Base-by-base conservation (phyloP, 2,329 filamentous ascomycete species). In the Aspergillaceae sp. region DNA sequence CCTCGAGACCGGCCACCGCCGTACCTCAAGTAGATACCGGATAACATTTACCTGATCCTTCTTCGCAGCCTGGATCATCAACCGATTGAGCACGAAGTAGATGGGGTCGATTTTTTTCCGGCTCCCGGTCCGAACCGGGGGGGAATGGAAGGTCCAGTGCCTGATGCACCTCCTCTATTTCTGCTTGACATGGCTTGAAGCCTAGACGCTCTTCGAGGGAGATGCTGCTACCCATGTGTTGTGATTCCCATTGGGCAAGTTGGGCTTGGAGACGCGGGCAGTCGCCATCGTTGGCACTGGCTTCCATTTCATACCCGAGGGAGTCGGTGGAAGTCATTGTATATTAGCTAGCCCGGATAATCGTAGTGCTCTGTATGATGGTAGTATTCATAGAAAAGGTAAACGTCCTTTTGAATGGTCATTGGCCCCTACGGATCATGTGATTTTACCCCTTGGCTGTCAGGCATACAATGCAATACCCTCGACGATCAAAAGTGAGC, bases 1-100 rank as follows among this genome's bases (percentile, higher is more conserved):
- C 32, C 32, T 34, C 32, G 32, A 34, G 32, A 34, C 32, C n/a
- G 32, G 8, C 32, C 32, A 34, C 32, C 32, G 6, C 32, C 5
- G 6, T 34, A 9, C n/a, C 19, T 44, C 42, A 37, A 44, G 32
- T 10, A 44, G 26, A 38, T 36, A 44, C 19, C 9, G 27, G 5
- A 30, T 27, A 26, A 44, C 34, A 26, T 29, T 35, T 9, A 38
- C 34, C 33, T 44, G 42, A 11, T 38, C 29, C 8, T 28, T 35
- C n/a, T 35, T 33, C 10, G 42, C 35, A 36, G 42, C 42, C 34
- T 33, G n/a, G 32, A 44, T 26, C 42, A 44, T 28, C 9, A 44
- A 10, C 33, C 34, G 32, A 29, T 44, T 44, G 9, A 44, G n/a
- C 32, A 44, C 28, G 28, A 27, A 38, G 32, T 29, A 38, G 11